Evolutionary conservation across 352 stramenopile genomes (phyloP), one percentile per base, ranked within the genome.

Genomic region (Pythium biforme): DNA sequence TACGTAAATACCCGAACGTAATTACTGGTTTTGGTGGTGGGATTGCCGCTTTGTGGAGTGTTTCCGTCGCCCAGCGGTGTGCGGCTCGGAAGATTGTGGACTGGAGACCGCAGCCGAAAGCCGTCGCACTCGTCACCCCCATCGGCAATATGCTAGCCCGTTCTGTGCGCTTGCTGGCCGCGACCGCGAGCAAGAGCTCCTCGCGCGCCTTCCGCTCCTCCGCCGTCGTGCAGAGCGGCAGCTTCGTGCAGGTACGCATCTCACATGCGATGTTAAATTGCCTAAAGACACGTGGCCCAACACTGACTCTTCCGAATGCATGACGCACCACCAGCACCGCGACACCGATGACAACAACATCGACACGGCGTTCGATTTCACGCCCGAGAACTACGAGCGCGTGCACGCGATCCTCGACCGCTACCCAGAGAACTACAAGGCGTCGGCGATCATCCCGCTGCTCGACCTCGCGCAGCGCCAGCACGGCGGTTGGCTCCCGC

Each of bases 361-460:
- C 48, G 87, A 97, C 58, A 98, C 94, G 47, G 83, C 89, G 62
- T 99, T 99, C 68, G 97, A 99, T 74, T 99, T 99, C 68, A 98
- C 90, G 51, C 87, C 95, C 25, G 95, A 99, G 70, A 99, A 99
- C 78, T 99, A 99, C 70, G 86, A 97, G 68, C 90, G 89, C 34
- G 96, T 98, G 55, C 88, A 97, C 54, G 83, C 90, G 26, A 98
- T 99, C 55, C 70, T 99, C 49, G 83, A 89, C 55, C 97, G 98
- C 65, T 99, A 99, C 76, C 98, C 98, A 41, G 87, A 97, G 64
- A 99, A 99, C 86, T 99, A 99, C 89, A 99, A 99, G 80, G 85
- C 97, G 71, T 98, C 94, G 66, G 93, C 88, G 25, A 99, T 99
- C 74, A 99, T 99, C 66, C 98, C 98, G 59, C 77, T 99, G 63